Evolutionary conservation across 495 filamentous ascomycete genomes (phyloP).

Genomic region (Staphylotrichum tortipilum): DNA sequence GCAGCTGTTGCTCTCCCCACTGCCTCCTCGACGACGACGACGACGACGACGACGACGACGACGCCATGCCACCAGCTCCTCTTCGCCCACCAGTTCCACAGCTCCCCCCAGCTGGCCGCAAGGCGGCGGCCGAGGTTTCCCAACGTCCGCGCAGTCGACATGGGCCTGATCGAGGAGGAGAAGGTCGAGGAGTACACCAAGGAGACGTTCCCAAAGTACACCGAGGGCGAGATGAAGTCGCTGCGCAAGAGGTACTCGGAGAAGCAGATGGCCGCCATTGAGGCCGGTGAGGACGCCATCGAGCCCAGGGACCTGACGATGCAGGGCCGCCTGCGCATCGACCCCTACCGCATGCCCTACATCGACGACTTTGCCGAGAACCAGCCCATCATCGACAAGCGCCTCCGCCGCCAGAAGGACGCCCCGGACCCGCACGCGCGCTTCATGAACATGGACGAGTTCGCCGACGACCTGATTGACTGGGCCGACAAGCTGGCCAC

Average conservation of each 20-base stretch:
- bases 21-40: constrained; percentile 3
- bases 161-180: constrained; percentile 32
- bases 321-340: constrained; percentile 58
- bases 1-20: constrained; percentile 3
- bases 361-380: constrained; percentile 75
- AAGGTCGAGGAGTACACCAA: constrained; percentile 36
- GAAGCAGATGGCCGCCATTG: constrained; percentile 73
- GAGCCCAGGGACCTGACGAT: constrained; percentile 66
- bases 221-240: constrained; percentile 52
- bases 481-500: constrained; percentile 26
- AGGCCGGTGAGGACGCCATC: constrained; percentile 78
- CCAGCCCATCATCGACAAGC: constrained; percentile 65
- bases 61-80: constrained; percentile 3
- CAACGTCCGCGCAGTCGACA: constrained; percentile 36
- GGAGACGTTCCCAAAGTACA: constrained; percentile 54
- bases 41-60: neutral
- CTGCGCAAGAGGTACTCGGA: constrained; percentile 64
- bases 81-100: constrained; percentile 31
- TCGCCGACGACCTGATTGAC: constrained; percentile 45
- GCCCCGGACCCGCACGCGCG: constrained; percentile 48
- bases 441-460: constrained; percentile 56
- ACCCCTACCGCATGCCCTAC: constrained; percentile 67
- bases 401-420: constrained; percentile 20
- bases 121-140: constrained; percentile 35
- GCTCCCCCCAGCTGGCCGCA: constrained; percentile 31